A percentile compares a stretch with the other conserved stretches of the same genome.
Evolutionary conservation across 305 asterid species (phyloP).

Genomic region (Salvia sclarea): DNA sequence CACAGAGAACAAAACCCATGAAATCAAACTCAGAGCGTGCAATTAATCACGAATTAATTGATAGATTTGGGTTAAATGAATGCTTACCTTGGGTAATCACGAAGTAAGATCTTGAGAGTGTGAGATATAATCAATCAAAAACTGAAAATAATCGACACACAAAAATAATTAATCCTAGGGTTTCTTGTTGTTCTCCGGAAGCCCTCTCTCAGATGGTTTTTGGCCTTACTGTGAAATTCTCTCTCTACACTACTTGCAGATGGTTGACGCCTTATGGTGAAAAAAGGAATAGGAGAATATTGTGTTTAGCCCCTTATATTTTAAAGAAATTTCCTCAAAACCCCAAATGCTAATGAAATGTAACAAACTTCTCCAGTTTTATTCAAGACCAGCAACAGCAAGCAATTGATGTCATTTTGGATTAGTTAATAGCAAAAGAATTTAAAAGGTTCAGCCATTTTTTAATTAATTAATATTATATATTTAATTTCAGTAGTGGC

Average conservation of each 20-base stretch:
- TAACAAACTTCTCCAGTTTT: not conserved
- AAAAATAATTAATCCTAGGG: conserved; percentile 34
- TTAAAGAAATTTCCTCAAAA: not conserved
- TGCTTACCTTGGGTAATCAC: conserved; percentile 35
- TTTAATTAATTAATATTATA: not conserved
- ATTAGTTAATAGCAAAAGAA: too few relatives aligned
- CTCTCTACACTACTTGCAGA: conserved; percentile 35
- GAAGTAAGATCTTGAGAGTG: conserved; percentile 46
- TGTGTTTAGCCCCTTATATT: not conserved
- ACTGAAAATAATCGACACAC: conserved; percentile 25
- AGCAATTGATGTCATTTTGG: too few relatives aligned
- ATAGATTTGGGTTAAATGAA: conserved; percentile 30
- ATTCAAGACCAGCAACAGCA: not conserved
- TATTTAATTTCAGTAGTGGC: too few relatives aligned
- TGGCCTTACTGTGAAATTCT: conserved; percentile 32
- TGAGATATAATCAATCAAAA: conserved; percentile 17
- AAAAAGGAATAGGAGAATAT: conserved; percentile 6
- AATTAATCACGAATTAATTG: conserved; percentile 21
- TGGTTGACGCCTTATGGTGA: conserved; percentile 34
- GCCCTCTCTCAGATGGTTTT: conserved; percentile 25
- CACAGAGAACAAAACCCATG: conserved; percentile 10
- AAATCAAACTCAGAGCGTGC: conserved; percentile 21
- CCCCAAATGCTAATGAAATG: not conserved
- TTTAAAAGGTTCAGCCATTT: not conserved
- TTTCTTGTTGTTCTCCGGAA: conserved; percentile 32